Evolutionary conservation across 2,329 filamentous ascomycete species (phyloP).

Genomic region (Claviceps humidiphila): DNA sequence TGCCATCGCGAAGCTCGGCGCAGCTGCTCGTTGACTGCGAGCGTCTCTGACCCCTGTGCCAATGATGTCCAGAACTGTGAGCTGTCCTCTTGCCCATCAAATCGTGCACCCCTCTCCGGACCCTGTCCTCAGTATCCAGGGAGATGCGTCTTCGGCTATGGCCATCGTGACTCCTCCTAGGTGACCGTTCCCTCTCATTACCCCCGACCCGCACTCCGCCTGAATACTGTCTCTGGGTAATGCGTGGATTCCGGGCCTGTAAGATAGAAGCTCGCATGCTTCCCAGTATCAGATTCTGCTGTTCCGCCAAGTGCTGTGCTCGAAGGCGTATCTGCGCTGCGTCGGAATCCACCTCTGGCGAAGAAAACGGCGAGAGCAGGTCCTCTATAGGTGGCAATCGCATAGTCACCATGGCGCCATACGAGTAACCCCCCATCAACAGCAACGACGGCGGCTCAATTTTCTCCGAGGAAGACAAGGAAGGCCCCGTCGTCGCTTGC

Average conservation of each 20-base stretch:
- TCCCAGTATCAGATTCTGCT: conserved; percentile 39
- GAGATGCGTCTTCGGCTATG: conserved; percentile 22
- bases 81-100: conserved; percentile 28
- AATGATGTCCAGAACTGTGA: conserved; percentile 6
- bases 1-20: too few relatives aligned
- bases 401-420: conserved; percentile 71
- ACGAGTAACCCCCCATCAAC: conserved; percentile 74
- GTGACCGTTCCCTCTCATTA: conserved; percentile 27
- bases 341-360: conserved; percentile 38
- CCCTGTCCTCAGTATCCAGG: conserved; percentile 32
- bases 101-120: conserved; percentile 34
- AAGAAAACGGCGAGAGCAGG: conserved; percentile 47
- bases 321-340: conserved; percentile 57
- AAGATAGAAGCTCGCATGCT: conserved; percentile 20
- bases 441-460: conserved; percentile 23
- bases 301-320: conserved; percentile 53
- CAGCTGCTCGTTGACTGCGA: not conserved
- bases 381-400: conserved; percentile 51
- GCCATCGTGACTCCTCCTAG: conserved; percentile 26
- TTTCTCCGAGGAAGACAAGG: not conserved
- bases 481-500: not conserved
- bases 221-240: conserved; percentile 10
- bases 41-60: not conserved
- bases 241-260: conserved; percentile 13
- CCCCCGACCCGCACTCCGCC: conserved; percentile 37